Conservation (phyloP, 441 rosid species). For the Bocquillonia castaneifolia region DNA sequence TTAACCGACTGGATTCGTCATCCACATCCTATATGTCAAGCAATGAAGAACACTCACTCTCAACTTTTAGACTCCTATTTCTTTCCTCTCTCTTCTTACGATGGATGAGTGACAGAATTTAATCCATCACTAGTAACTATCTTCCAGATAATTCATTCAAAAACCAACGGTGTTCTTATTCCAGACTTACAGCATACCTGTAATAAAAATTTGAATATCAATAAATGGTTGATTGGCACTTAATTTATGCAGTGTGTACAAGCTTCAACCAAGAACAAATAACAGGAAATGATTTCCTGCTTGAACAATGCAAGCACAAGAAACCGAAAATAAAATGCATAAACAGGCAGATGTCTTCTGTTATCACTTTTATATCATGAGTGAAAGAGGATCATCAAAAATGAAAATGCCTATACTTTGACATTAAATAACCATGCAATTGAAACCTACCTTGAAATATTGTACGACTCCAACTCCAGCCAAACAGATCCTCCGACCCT, state of each 20-base stretch:
- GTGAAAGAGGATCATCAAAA: too few species aligned
- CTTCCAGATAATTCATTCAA: background rate
- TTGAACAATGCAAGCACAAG: background rate
- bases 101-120: background rate
- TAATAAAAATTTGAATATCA: background rate
- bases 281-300: background rate
- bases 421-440: slow-evolving; percentile 9
- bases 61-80: background rate
- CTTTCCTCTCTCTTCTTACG: background rate
- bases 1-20: background rate
- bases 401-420: background rate
- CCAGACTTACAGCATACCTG: slow-evolving; percentile 10
- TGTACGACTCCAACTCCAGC: background rate
- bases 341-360: background rate
- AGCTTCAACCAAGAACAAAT: background rate
- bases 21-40: background rate
- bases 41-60: background rate
- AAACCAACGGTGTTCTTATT: background rate
- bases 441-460: background rate
- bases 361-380: too few species aligned
- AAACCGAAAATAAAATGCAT: background rate
- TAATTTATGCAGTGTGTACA: background rate
- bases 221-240: background rate
- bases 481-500: background rate
- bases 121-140: background rate